A percentile compares a stretch with the other conserved stretches of the same genome.
Conservation (phyloP, 148 eudicot species). For the Silene uniflora region DNA sequence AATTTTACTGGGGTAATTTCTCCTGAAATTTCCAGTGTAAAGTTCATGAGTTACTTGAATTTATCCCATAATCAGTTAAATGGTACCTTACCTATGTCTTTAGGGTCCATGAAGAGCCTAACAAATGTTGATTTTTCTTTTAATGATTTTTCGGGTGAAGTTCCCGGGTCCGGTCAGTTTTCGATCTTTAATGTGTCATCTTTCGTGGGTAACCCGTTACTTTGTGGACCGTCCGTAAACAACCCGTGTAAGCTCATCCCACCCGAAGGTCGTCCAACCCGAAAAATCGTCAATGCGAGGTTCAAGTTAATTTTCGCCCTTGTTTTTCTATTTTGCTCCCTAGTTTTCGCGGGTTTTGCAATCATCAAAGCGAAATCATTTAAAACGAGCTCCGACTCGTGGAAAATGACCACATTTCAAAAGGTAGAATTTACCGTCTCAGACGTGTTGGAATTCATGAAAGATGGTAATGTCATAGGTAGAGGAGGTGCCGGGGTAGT, state of each 20-base stretch:
- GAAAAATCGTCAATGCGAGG: slow-evolving; percentile 30
- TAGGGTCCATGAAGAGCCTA: slow-evolving; percentile 84
- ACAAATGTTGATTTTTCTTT: slow-evolving; percentile 83
- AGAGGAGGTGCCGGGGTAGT: slow-evolving; percentile 97
- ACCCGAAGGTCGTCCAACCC: slow-evolving; percentile 14
- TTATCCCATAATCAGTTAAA: slow-evolving; percentile 66
- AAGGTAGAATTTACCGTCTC: slow-evolving; percentile 65
- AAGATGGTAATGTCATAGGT: slow-evolving; percentile 92
- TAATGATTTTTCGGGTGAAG: slow-evolving; percentile 70
- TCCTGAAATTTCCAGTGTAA: slow-evolving; percentile 48
- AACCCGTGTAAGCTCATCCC: slow-evolving; percentile 58
- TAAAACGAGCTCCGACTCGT: slow-evolving; percentile 46
- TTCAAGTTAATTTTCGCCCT: slow-evolving; percentile 76
- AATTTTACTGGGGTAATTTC: slow-evolving; percentile 79
- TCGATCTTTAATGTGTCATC: slow-evolving; percentile 72
- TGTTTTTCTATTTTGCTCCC: slow-evolving; percentile 56
- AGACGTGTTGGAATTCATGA: slow-evolving; percentile 75
- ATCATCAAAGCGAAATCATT: slow-evolving; percentile 70
- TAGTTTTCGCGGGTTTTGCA: slow-evolving; percentile 62
- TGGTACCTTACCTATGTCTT: slow-evolving; percentile 55
- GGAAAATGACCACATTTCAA: slow-evolving; percentile 84
- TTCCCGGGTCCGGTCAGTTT: slow-evolving; percentile 77
- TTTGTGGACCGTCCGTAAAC: slow-evolving; percentile 60
- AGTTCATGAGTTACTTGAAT: slow-evolving; percentile 69
- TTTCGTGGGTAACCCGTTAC: slow-evolving; percentile 70